Conservation (phyloP, 768 basidiomycete species). For the Pleurotus eryngii region DNA sequence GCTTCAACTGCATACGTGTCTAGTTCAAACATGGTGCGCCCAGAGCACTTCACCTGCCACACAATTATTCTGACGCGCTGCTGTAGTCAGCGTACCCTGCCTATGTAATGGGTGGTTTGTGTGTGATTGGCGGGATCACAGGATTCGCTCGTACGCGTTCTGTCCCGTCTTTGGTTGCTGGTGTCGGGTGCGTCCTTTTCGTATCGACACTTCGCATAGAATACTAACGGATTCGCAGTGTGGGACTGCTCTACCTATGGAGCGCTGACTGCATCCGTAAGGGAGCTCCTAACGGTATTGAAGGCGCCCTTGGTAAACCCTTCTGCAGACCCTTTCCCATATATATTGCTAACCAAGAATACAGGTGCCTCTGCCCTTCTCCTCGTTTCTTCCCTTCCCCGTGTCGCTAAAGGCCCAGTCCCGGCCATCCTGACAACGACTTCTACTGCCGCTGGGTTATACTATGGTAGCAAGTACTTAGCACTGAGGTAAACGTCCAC, state of each 20-base stretch:
- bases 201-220: too few species aligned
- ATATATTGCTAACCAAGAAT: not conserved
- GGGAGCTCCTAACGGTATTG: slow-evolving; percentile 70
- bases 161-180: slow-evolving; percentile 80
- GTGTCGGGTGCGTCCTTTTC: slow-evolving; percentile 55
- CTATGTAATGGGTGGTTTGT: slow-evolving; percentile 71
- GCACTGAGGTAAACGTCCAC: slow-evolving; percentile 24
- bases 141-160: slow-evolving; percentile 73
- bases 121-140: slow-evolving; percentile 72
- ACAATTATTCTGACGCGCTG: too few species aligned
- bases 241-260: slow-evolving; percentile 77
- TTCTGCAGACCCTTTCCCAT: not conserved
- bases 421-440: slow-evolving; percentile 61
- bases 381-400: slow-evolving; percentile 70
- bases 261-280: slow-evolving; percentile 74
- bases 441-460: slow-evolving; percentile 55
- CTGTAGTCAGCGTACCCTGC: slow-evolving; percentile 78
- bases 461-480: slow-evolving; percentile 65
- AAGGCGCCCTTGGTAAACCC: slow-evolving; percentile 70
- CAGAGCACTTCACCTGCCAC: too few species aligned
- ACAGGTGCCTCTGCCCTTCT: slow-evolving; percentile 78
- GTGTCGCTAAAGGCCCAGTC: slow-evolving; percentile 70
- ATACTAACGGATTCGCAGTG: slow-evolving; percentile 35
- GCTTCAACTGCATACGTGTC: too few species aligned
- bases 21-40: not conserved